Conservation (phyloP, 192 early-diverging fungal species). For the Coemansia sp. region DNA sequence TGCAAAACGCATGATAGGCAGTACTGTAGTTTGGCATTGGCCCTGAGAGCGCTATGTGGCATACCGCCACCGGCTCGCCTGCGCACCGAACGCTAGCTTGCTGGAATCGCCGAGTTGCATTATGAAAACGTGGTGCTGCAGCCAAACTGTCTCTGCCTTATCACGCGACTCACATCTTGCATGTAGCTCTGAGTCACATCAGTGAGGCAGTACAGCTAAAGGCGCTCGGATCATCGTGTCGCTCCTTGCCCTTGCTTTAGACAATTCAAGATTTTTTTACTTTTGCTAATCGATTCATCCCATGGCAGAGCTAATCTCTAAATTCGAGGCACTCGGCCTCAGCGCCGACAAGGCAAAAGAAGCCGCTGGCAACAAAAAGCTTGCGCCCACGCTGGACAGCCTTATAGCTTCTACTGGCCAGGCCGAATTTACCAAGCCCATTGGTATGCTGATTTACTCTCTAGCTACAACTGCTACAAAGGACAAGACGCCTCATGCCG, state of each 20-base stretch:
- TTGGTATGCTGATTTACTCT: slow-evolving; percentile 80
- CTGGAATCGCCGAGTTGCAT: neutral
- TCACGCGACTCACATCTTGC: neutral
- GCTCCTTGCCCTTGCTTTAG: neutral
- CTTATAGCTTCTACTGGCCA: slow-evolving; percentile 70
- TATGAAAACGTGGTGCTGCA: neutral
- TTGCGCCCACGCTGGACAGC: slow-evolving; percentile 71
- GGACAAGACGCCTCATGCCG: slow-evolving; percentile 68
- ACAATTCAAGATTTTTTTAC: slow-evolving; percentile 4
- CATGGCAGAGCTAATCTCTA: slow-evolving; percentile 55
- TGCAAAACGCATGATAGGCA: neutral
- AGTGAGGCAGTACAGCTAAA: neutral
- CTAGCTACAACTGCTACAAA: slow-evolving; percentile 83
- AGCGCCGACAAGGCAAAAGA: slow-evolving; percentile 90
- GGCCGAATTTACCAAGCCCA: slow-evolving; percentile 62
- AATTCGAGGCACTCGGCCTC: slow-evolving; percentile 87
- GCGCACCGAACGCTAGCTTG: neutral
- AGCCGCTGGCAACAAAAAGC: slow-evolving; percentile 94
- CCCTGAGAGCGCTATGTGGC: neutral
- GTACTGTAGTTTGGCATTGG: neutral
- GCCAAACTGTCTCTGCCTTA: neutral
- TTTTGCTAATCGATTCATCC: neutral
- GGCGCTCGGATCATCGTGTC: neutral
- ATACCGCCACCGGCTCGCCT: neutral
- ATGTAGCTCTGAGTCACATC: neutral